Evolutionary conservation across 768 basidiomycete genomes (phyloP), one percentile per base, ranked within the genome.

Genomic region (Hygrocybe coccinea): DNA sequence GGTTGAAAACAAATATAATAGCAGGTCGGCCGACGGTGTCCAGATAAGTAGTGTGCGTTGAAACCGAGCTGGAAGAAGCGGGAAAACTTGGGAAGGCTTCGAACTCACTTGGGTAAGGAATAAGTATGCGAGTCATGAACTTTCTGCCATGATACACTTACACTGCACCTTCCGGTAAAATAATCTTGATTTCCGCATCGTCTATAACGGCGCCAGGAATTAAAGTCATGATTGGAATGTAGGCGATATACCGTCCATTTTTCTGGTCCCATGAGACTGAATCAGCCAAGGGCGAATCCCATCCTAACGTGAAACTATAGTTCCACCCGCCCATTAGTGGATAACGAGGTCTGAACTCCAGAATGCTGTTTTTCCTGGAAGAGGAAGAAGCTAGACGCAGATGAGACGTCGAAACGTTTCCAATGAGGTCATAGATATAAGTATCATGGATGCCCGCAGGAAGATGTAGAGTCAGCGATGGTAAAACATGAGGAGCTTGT

Each of bases 291-390:
- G 87, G 87, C n/a, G 89, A 79, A 62, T 97, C 94, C 80, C 89
- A 99, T 2, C 97, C 97, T 2, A 97, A 77, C 5, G 91, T 93
- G 74, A 95, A 98, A 41, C 77, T 85, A 70, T 95, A 98, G 66
- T 97, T 98, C 97, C 97, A 99, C 41, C 95, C 93, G 29, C 97
- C 97, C 62, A 98, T 69, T 44, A 99, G 65, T 33, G 97, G 97
- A 70, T 94, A 99, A 44, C 97, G 82, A 0, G 97, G 95, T 38
- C 78, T 79, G 48, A 98, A 68, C 64, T 97, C 94, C 22, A 99
- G 76, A 21, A 87, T 59, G 52, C 89, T 89, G 63, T 78, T 76
- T 43, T 77, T 77, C 62, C 83, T 83, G 3, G 85, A 76, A 5
- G 79, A 74, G 5, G 87, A 82, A 39, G 87, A 86, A 1, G 83